Evolutionary conservation across 148 eudicot species (phyloP).

Genomic region (Polygonum maritimum): DNA sequence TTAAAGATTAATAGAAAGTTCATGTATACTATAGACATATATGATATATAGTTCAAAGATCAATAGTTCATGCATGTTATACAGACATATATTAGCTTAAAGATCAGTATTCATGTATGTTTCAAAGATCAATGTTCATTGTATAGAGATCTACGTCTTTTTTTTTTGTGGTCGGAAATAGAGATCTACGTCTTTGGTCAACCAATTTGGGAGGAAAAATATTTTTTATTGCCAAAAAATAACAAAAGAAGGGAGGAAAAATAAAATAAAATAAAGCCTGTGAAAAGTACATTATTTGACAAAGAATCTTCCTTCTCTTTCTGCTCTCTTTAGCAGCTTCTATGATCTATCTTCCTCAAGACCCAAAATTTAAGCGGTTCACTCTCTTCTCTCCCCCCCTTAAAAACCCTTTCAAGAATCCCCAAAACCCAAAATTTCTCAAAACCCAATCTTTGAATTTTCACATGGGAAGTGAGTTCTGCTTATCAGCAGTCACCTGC

Average conservation of each 20-base stretch:
- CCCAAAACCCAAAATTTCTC: background rate
- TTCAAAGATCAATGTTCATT: background rate
- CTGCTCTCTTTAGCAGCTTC: background rate
- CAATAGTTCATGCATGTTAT: too few relatives aligned
- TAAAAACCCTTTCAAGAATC: background rate
- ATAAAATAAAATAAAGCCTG: background rate
- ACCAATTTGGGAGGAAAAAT: background rate
- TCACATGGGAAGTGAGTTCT: background rate
- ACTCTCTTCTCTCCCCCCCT: too few relatives aligned
- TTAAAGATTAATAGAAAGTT: too few relatives aligned
- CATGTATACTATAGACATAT: too few relatives aligned
- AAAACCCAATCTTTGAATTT: background rate
- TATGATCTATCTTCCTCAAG: background rate
- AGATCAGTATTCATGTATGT: too few relatives aligned
- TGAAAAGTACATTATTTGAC: constrained; percentile 1
- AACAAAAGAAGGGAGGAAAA: background rate
- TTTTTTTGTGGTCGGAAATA: background rate
- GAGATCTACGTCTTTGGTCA: constrained; percentile 1
- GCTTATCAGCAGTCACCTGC: background rate
- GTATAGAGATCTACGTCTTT: background rate
- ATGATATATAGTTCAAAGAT: too few relatives aligned
- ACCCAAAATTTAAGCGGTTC: background rate
- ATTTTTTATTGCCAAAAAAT: too few relatives aligned
- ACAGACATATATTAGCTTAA: too few relatives aligned
- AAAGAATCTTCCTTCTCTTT: constrained; percentile 7